These are phyloP conservation scores for Cercospora sp. DNA, from an alignment of 2,329 filamentous ascomycete species.

Conservation along the genomic window DNA sequence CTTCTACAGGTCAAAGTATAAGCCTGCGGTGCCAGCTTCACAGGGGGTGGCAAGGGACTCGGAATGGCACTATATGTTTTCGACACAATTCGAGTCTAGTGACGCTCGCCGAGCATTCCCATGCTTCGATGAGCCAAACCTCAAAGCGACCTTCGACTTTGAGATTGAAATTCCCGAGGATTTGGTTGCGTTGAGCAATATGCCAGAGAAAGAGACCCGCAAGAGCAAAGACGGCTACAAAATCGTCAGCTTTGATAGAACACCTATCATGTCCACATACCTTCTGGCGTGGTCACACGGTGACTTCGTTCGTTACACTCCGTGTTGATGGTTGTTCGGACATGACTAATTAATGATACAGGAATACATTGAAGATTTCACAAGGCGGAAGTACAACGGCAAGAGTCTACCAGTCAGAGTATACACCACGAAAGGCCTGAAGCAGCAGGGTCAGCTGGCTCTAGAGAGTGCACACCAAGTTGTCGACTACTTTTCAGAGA, in stretches of 20 bases:
- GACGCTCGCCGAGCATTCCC: constrained; percentile 94
- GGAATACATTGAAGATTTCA: constrained; percentile 87
- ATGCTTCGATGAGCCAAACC: constrained; percentile 96
- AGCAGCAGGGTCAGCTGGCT: constrained; percentile 86
- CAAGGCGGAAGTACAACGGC: constrained; percentile 85
- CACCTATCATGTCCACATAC: constrained; percentile 86
- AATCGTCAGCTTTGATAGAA: constrained; percentile 74
- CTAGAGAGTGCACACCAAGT: constrained; percentile 88
- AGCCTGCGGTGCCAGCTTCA: constrained; percentile 69
- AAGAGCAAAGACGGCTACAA: constrained; percentile 65
- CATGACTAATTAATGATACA: too few species aligned
- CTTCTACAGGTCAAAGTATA: constrained; percentile 94
- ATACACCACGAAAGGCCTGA: constrained; percentile 92
- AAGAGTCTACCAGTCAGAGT: constrained; percentile 90
- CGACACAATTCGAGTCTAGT: constrained; percentile 96
- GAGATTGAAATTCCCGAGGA: constrained; percentile 87
- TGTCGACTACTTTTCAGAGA: constrained; percentile 94
- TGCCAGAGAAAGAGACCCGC: constrained; percentile 76
- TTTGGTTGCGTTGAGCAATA: constrained; percentile 88
- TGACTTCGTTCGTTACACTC: constrained; percentile 60
- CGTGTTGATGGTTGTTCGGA: too few species aligned
- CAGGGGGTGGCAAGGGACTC: constrained; percentile 74
- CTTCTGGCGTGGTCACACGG: constrained; percentile 91
- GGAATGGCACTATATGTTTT: constrained; percentile 67
- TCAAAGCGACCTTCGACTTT: constrained; percentile 95